Evolutionary conservation across 2,329 filamentous ascomycete genomes (phyloP).

Genomic region (Tolypocladium ovalisporum): DNA sequence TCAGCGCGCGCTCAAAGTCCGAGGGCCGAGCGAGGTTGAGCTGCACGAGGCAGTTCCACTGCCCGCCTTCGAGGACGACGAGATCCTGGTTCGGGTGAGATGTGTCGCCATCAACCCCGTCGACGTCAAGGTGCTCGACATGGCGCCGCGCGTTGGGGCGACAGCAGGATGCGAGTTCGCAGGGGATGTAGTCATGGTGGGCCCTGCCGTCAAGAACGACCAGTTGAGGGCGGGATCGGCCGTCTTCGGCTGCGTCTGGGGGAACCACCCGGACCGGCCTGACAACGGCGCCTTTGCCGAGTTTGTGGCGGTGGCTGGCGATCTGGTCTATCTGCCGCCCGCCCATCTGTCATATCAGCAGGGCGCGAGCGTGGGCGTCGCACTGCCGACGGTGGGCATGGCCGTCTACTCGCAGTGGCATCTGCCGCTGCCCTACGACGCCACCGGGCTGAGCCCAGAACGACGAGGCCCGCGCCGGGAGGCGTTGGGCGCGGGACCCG

Average conservation of each 20-base stretch:
- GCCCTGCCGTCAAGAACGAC: background rate
- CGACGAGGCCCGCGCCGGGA: background rate
- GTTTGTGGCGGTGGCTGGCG: background rate
- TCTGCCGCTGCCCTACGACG: background rate
- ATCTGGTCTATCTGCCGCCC: background rate
- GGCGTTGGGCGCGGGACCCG: background rate
- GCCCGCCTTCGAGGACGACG: background rate
- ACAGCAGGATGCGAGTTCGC: background rate
- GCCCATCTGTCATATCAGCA: background rate
- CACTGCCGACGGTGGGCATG: background rate
- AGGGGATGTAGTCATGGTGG: background rate
- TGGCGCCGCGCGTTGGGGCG: background rate
- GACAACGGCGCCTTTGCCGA: background rate
- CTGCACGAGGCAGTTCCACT: background rate
- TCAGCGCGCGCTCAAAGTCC: background rate
- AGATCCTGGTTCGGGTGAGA: background rate
- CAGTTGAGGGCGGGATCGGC: background rate
- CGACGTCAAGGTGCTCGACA: background rate
- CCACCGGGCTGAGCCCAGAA: background rate
- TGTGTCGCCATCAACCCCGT: background rate
- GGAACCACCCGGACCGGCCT: background rate
- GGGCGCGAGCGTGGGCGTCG: background rate
- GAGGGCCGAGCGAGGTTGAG: background rate
- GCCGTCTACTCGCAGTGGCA: background rate
- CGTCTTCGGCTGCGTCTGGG: background rate